Percentiles rank a stretch among this genome's conserved stretches.
phyloP scores from a whole-genome alignment of 306 rosid genomes.

The Glycine tomentella region DNA sequence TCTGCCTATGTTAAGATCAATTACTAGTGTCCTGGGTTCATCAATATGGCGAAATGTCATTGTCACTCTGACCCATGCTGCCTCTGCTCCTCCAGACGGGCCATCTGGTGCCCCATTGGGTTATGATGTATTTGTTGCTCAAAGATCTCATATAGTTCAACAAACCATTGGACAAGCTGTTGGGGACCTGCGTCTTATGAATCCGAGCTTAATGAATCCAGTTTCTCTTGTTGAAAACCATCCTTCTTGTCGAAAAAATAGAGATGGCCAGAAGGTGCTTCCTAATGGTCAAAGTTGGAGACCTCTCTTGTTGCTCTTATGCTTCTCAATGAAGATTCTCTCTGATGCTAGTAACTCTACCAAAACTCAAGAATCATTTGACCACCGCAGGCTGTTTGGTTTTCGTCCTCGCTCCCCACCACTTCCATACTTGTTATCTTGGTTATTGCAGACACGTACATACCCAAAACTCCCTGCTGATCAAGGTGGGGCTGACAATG shows the following conservation, averaged over 20 bases:
- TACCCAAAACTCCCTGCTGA: conserved; percentile 92
- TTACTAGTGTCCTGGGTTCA: conserved; percentile 72
- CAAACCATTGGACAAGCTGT: conserved; percentile 95
- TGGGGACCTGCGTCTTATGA: conserved; percentile 88
- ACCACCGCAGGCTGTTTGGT: conserved; percentile 86
- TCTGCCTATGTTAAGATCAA: conserved; percentile 75
- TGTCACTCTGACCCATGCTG: conserved; percentile 88
- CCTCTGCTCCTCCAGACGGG: conserved; percentile 98
- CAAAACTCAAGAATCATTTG: conserved; percentile 80
- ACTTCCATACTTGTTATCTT: conserved; percentile 88
- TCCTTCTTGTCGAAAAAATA: conserved; percentile 91
- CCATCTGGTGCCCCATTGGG: conserved; percentile 89
- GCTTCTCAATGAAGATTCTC: conserved; percentile 89
- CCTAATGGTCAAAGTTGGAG: conserved; percentile 98
- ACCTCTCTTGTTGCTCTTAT: conserved; percentile 78
- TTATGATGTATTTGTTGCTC: conserved; percentile 94
- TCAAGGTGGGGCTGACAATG: conserved; percentile 84
- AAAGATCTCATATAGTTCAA: conserved; percentile 89
- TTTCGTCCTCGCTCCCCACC: conserved; percentile 89
- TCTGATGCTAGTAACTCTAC: conserved; percentile 76
- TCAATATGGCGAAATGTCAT: conserved; percentile 85
- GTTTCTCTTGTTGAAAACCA: conserved; percentile 95
- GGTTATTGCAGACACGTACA: conserved; percentile 87
- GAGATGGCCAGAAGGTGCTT: conserved; percentile 95
- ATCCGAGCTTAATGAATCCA: conserved; percentile 85